Evolutionary conservation across 2,329 filamentous ascomycete species (phyloP), one percentile per base, ranked within the genome.

Genomic region (Endocalyx cinctus): DNA sequence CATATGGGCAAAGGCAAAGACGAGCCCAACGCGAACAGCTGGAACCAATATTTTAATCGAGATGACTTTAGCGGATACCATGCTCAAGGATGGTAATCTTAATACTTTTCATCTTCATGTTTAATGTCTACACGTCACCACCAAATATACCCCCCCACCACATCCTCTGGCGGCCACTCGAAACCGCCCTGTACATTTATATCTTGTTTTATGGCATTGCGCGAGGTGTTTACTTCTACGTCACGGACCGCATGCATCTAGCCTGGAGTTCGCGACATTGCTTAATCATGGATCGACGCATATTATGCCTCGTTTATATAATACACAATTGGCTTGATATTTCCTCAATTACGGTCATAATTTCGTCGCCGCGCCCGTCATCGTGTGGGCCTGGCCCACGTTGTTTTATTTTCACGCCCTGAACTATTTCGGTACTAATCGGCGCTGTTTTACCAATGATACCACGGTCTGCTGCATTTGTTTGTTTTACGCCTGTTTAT

Each of bases 41-140:
- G 77, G 79, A 92, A 92, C 59, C 80, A 92, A 51, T 92, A 88
- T 62, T 88, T 94, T 52, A 79, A 84, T 53, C 79, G 82, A 56
- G 87, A 87, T 27, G 77, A 85, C n/a, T 66, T 70, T 31, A 79
- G 79, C 56, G 86, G 88, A 52, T 94, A 92, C 63, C 84, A 94
- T 58, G 74, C 82, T 43, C 85, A 87, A 58, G 87, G 87, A 52
- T 94, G 87, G 87, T 94, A 77, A 55, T 39, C 7, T 16, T 3
- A 26, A n/a, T 10, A 12, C 18, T 14, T 29, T 33, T 30, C 31
- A 30, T 20, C 25, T 20, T 29, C 17, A 38, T n/a, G n/a, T n/a
- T n/a, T n/a, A n/a, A n/a, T n/a, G 20, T n/a, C 20, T n/a, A n/a
- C 20, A n/a, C 8, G 20, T 8, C 20, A n/a, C 20, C 20, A n/a